Conservation (phyloP, 208 protist species). For the Histomonas meleagridis region DNA sequence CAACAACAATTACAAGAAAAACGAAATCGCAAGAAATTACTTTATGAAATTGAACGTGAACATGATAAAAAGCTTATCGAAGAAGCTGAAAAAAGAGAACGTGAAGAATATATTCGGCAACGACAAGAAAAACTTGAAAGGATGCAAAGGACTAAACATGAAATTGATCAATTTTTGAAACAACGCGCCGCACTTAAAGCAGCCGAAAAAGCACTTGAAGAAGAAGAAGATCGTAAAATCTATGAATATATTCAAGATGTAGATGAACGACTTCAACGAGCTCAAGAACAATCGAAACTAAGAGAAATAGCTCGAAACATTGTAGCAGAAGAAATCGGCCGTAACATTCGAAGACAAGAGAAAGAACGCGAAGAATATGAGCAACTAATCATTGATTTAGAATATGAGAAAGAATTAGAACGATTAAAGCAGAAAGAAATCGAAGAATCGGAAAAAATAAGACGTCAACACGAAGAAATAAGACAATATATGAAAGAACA, state of each 20-base stretch:
- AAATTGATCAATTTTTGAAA: background rate
- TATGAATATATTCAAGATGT: background rate
- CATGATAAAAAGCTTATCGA: background rate
- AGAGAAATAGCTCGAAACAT: background rate
- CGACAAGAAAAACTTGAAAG: background rate
- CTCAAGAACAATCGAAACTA: background rate
- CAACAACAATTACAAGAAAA: background rate
- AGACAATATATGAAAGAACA: background rate
- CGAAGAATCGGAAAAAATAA: background rate
- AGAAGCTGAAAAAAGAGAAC: background rate
- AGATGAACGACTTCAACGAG: background rate
- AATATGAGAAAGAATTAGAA: conserved; percentile 1
- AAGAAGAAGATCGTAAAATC: background rate
- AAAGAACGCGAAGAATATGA: conserved; percentile 20
- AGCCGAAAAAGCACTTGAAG: background rate
- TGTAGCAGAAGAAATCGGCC: background rate
- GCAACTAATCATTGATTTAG: background rate
- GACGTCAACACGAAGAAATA: background rate
- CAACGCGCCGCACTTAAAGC: background rate
- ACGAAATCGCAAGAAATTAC: background rate
- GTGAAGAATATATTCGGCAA: background rate
- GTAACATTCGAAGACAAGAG: background rate
- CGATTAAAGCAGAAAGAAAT: background rate
- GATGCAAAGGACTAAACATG: background rate
- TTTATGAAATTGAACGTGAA: background rate